Base-by-base conservation (phyloP, 2,329 filamentous ascomycete genomes). In the Alternaria conjuncta region DNA sequence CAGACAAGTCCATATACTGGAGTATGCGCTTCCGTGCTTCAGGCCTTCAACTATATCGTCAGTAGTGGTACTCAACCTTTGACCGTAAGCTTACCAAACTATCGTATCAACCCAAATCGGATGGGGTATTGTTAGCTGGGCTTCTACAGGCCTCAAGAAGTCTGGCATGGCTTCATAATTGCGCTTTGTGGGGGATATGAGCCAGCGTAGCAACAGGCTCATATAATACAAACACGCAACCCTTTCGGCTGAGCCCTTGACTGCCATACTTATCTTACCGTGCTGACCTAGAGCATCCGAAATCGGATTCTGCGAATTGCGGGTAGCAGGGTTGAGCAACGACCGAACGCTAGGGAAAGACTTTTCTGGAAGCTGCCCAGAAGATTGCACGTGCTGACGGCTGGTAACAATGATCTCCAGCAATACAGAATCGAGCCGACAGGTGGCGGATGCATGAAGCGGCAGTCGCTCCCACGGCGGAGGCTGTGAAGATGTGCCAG, bases 201-300 rank as follows among this genome's bases (percentile, higher is more conserved):
- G 44, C 63, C 63, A 65, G 32, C 45, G 57, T 10, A 60, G 49
- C 15, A 28, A 44, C 15, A 47, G n/a, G 43, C 61, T 56, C 57
- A 64, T 55, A 23, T 55, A 47, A 44, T 65, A 62, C 63, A 65
- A 61, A 20, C 50, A 44, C 9, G 54, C 63, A 23, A 65, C 50
- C 46, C 57, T 62, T 23, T 43, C 55, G 9, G 59, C 30, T 15
- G 61, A 28, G 46, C 55, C 56, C 2, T 46, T 26, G 18, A 59
- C 21, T 41, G 25, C 41, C 63, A 65, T 65, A 4, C 58, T 65
- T 9, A 65, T 55, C 43, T 55, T 20, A 10, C 63, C 63, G 26
- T 65, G 63, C 30, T 49, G 18, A n/a, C 63, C 63, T 18, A 65
- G 53, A 15, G 63, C 63, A 56, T 62, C 58, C 26, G 63, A 65